Base-by-base conservation (phyloP, 2,329 filamentous ascomycete species). In the Fusarium tjaetaba region DNA sequence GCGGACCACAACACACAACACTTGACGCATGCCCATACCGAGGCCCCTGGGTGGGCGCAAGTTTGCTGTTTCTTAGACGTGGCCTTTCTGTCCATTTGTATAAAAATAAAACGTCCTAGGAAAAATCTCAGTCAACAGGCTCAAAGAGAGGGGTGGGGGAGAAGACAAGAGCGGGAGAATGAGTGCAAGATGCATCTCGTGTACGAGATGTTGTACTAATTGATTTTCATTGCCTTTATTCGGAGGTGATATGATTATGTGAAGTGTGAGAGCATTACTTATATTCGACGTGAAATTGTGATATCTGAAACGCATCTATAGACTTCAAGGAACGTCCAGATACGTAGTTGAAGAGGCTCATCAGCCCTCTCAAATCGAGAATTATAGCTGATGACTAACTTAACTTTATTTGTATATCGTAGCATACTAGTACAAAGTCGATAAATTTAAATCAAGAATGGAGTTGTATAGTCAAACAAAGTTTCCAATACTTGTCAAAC, bases 91-190 rank as follows among this genome's bases (percentile, higher is more conserved):
- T 77, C 77, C 77, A 79, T 78, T 72, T 82, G 81, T 82, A 81
- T 82, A 82, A 80, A 78, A 81, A 80, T 79, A 81, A 78, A 81
- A 80, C 74, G 74, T 79, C 76, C 74, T 79, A 80, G 71, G 72
- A 72, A 78, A 63, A 57, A 62, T 64, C 65, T 69, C 76, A 77
- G 68, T 74, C 64, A 48, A 71, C 62, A 61, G 74, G 76, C 65
- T 76, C 63, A 57, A 32, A 61, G 56, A 60, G 26, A 53, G 69
- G 65, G 60, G 61, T 48, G 64, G 43, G 56, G 64, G 61, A 39
- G 45, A 57, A 52, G 53, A 61, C 52, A 61, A 61, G 59, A 64
- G 65, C 58, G 65, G 63, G 61, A 71, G 53, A 64, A 52, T 70
- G 48, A 62, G 63, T 70, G 62, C 51, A 59, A 61, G 59, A 68